Conservation (phyloP, 345 rosid genomes). For the Citrus sp. region DNA sequence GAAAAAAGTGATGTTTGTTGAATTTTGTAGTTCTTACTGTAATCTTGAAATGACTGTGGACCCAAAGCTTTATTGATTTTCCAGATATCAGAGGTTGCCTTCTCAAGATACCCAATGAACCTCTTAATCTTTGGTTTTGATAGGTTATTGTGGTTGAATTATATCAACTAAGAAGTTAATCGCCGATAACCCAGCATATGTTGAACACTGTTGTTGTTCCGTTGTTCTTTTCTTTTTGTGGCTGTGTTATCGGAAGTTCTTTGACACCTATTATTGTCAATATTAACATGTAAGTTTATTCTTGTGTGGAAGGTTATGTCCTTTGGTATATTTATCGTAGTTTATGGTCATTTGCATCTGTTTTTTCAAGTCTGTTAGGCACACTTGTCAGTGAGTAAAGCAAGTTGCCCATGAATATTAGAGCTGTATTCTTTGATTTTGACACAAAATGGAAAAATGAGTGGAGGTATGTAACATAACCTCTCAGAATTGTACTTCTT, state of each 20-base stretch:
- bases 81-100: constrained; percentile 5
- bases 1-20: constrained; percentile 14
- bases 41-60: not conserved
- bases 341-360: not conserved
- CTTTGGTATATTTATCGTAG: not conserved
- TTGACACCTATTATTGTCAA: not conserved
- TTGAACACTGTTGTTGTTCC: not conserved
- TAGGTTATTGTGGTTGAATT: constrained; percentile 1
- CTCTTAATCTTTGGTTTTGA: not conserved
- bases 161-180: not conserved
- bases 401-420: not conserved
- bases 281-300: not conserved
- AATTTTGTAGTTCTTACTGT: not conserved
- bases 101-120: not conserved
- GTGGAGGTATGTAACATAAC: constrained; percentile 23
- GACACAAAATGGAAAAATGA: constrained; percentile 6
- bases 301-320: not conserved
- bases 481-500: constrained; percentile 16
- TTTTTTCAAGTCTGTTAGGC: not conserved
- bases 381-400: not conserved
- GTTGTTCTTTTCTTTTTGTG: not conserved
- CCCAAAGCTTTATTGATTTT: constrained; percentile 1
- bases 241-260: not conserved
- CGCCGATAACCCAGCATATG: not conserved
- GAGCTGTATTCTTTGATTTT: not conserved